Base-by-base conservation (phyloP, 805 yeast species). In the Lipomyces oligophaga region DNA sequence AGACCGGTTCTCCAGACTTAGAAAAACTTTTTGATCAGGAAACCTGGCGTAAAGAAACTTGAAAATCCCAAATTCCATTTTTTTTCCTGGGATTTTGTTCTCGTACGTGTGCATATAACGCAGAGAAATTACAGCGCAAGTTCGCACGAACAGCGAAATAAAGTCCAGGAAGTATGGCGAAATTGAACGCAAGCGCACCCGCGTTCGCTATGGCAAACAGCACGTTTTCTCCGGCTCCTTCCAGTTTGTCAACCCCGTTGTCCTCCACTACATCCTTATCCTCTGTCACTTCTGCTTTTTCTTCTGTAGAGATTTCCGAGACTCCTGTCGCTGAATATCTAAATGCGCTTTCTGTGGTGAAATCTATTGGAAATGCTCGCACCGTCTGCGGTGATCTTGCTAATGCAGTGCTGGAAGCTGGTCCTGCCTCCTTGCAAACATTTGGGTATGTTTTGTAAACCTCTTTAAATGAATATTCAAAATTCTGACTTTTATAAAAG, bases 281-380 rank as follows among this genome's bases (percentile, higher is more conserved):
- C 57, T 76, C 82, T 31, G 47, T 53, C 25, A 44, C 45, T n/a
- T 34, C 47, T 22, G 45, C 34, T 28, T 25, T 49, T n/a, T 85
- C 93, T 3, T 72, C 88, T 63, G 75, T 75, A 25, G 36, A 48
- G 25, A 20, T 50, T 43, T 82, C 82, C 54, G 67, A 85, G 43
- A 69, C 84, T 7, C 95, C 96, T 19, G 70, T 87, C 48, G 74
- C 83, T 25, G 80, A 76, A 20, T 63, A 74, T 46, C 68, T 89
- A 55, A 66, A 65, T 22, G 69, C 70, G 22, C 69, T 86, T 41
- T 77, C 77, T 49, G 60, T 61, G 28, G 78, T 81, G 4, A 61
- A 75, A 28, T 70, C 76, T 51, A 64, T 79, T 31, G 67, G 78
- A 8, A 85, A 79, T 44, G 74, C 78, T 34, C 75, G 78, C 58